Conservation (phyloP, 371 early-diverging fungal genomes). For the Rhizopus microsporus region DNA sequence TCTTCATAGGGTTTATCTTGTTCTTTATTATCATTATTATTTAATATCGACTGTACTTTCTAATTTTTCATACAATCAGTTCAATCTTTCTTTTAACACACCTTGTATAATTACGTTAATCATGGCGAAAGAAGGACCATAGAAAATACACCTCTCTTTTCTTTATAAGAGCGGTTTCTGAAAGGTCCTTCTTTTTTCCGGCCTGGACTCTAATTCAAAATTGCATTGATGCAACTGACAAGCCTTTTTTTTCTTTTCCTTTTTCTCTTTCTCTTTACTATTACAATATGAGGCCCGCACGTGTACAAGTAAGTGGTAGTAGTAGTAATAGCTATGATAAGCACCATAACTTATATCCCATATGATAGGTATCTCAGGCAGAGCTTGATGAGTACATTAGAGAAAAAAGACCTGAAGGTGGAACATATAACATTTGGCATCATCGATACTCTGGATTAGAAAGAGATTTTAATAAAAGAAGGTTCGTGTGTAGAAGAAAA, state of each 20-base stretch:
- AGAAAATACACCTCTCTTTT: not conserved
- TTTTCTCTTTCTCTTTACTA: not conserved
- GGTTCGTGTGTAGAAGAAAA: conserved; percentile 21
- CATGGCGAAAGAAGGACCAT: conserved; percentile 2
- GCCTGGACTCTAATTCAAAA: not conserved
- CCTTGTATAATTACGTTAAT: conserved; percentile 4
- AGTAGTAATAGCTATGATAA: not conserved
- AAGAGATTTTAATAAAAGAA: conserved; percentile 46
- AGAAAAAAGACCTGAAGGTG: conserved; percentile 50
- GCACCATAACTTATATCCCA: not conserved
- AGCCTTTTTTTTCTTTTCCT: conserved; percentile 4
- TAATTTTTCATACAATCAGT: not conserved
- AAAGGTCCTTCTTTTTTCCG: too few relatives aligned
- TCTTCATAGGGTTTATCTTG: conserved; percentile 29
- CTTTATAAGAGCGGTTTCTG: too few relatives aligned
- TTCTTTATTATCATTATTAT: conserved; percentile 3
- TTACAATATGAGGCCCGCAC: conserved; percentile 24
- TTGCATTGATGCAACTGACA: not conserved
- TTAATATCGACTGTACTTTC: conserved; percentile 19
- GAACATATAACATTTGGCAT: conserved; percentile 83
- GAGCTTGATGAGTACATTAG: conserved; percentile 44
- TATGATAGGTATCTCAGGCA: conserved; percentile 40
- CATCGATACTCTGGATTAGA: conserved; percentile 63
- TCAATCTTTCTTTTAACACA: not conserved
- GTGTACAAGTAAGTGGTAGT: conserved; percentile 24